Evolutionary conservation across 768 basidiomycete species (phyloP).

Genomic region (Phanerochaete sordida): DNA sequence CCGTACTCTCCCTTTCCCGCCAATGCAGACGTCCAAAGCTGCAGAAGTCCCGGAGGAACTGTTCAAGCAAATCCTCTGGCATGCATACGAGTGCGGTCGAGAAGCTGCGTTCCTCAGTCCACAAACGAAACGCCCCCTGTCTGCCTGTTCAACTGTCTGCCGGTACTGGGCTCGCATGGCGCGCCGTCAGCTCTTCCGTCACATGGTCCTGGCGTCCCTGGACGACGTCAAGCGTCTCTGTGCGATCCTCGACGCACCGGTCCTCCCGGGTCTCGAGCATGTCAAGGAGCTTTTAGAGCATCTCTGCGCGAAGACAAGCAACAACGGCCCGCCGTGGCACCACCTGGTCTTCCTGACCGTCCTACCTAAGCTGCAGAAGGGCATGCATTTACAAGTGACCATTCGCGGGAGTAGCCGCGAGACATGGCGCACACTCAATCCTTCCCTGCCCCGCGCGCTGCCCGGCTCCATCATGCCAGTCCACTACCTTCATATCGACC

Average conservation of each 20-base stretch:
- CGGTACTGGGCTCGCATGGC: background rate
- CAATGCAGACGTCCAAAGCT: background rate
- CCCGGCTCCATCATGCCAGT: background rate
- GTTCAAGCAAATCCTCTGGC: background rate
- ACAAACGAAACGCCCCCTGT: background rate
- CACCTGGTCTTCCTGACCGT: background rate
- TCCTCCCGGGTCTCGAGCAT: background rate
- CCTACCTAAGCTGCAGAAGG: background rate
- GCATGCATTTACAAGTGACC: background rate
- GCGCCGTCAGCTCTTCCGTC: background rate
- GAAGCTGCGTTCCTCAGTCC: too few relatives aligned
- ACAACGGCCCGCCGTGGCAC: background rate
- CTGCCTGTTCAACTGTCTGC: background rate
- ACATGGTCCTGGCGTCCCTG: background rate
- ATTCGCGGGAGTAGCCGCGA: too few relatives aligned
- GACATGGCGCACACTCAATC: background rate
- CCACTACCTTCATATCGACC: background rate
- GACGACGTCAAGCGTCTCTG: background rate
- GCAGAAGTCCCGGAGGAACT: background rate
- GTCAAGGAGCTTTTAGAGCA: background rate
- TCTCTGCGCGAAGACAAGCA: background rate
- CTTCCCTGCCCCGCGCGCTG: background rate
- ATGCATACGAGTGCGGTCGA: background rate
- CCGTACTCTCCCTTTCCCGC: too few relatives aligned
- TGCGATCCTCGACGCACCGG: background rate